Conservation (phyloP, 495 filamentous ascomycete genomes). For the Durotheca rogersii region DNA sequence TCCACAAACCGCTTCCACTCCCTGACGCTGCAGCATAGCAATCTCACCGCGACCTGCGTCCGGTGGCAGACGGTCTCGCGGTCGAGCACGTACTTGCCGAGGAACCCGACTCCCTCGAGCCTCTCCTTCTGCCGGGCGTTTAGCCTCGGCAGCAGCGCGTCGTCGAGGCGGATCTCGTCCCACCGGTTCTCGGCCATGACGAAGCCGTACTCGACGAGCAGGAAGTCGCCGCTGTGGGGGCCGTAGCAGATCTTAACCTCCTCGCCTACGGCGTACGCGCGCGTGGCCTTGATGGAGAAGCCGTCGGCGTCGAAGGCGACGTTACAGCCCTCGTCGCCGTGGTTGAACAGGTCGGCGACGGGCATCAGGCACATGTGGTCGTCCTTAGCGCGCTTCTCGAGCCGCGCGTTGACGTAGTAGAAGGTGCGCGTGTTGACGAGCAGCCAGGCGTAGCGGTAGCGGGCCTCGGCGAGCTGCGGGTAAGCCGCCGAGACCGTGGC, state of each 20-base stretch:
- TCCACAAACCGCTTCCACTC: conserved; percentile 44
- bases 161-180: conserved; percentile 69
- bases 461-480: conserved; percentile 51
- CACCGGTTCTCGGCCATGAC: conserved; percentile 65
- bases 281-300: conserved; percentile 61
- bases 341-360: conserved; percentile 88
- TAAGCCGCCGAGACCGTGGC: conserved; percentile 52
- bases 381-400: conserved; percentile 56
- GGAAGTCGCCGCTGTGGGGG: conserved; percentile 73
- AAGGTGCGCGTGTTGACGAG: conserved; percentile 84
- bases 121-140: conserved; percentile 46
- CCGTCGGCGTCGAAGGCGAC: conserved; percentile 59
- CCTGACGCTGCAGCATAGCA: conserved; percentile 38
- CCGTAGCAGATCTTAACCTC: conserved; percentile 84
- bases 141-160: conserved; percentile 60
- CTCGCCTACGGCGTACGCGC: conserved; percentile 61
- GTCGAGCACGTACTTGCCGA: conserved; percentile 69
- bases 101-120: conserved; percentile 59
- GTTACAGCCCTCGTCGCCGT: conserved; percentile 63
- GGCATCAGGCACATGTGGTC: conserved; percentile 81
- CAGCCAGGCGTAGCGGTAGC: conserved; percentile 73
- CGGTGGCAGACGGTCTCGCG: conserved; percentile 64
- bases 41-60: conserved; percentile 67
- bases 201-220: conserved; percentile 85
- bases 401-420: conserved; percentile 60